Evolutionary conservation across 805 yeast genomes (phyloP).

Genomic region (Candida sanyiensis): DNA sequence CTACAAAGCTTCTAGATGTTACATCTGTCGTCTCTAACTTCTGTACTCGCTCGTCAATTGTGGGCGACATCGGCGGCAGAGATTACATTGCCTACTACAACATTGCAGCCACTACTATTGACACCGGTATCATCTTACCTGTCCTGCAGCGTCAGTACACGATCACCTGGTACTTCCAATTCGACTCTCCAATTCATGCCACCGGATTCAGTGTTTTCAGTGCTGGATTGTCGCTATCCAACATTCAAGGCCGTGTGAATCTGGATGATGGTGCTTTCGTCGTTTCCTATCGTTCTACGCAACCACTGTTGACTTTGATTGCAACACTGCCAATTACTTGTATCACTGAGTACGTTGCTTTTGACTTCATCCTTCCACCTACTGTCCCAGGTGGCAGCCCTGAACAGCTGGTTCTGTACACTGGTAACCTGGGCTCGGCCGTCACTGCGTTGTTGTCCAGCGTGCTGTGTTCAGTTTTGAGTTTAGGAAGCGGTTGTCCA

Average conservation of each 20-base stretch:
- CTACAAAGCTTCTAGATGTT: neutral
- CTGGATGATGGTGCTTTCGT: constrained; percentile 15
- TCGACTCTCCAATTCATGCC: constrained; percentile 7
- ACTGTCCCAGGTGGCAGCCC: constrained; percentile 1
- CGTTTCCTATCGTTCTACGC: constrained; percentile 8
- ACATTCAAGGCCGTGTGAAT: constrained; percentile 13
- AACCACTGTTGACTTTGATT: constrained; percentile 1
- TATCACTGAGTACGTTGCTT: constrained; percentile 3
- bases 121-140: neutral
- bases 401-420: constrained; percentile 15
- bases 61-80: constrained; percentile 8
- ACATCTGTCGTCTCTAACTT: constrained; percentile 2
- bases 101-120: constrained; percentile 6
- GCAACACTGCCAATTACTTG: constrained; percentile 2
- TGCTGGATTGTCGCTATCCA: constrained; percentile 1
- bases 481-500: constrained; percentile 6
- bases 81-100: constrained; percentile 7
- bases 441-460: constrained; percentile 1
- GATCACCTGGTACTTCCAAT: constrained; percentile 10
- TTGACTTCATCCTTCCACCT: constrained; percentile 1
- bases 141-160: constrained; percentile 6
- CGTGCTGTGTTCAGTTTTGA: constrained; percentile 9
- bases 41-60: constrained; percentile 7
- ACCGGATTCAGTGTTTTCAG: constrained; percentile 8
- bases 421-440: constrained; percentile 15